Base-by-base conservation (phyloP, 2,329 filamentous ascomycete species). In the Verticillium isaacii region DNA sequence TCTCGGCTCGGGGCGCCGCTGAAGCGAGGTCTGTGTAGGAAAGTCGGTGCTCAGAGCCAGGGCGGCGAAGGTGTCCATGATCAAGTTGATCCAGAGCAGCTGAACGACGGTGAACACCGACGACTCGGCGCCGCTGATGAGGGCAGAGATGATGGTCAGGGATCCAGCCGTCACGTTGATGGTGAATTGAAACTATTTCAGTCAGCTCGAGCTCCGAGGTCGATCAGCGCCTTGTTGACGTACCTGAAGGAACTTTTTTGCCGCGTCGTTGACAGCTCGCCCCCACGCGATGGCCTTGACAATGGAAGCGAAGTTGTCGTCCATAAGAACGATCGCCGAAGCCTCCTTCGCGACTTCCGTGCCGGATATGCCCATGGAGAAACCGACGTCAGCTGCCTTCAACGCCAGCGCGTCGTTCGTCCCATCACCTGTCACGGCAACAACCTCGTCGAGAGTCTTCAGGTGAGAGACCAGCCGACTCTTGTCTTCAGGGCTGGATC, bases 401-500 rank as follows among this genome's bases (percentile, higher is more conserved):
- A 89, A 75, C 61, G 87, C 86, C 25, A 86, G 85, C 1, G 85
- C 86, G 68, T 89, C 87, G 60, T 89, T 89, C 52, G 86, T 88
- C 52, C 86, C 87, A 66, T 89, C 86, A 64, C 86, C 86, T 45
- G 86, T 89, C 1, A 89, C 86, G 41, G 86, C 86, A 32, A 89
- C 87, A 5, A 84, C 88, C 71, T 88, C 85, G 25, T 87, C 87
- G 63, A 89, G 81, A 57, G 85, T 82, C 68, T 88, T 87, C 1
- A 91, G 77, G 50, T 84, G 79, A 67, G 83, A 85, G 36, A 90
- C 88, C 37, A 91, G 79, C 41, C 84, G 82, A 15, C 85, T 78
- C 74, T 91, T 91, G 66, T 91, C 88, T 65, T 90, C 86, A 0
- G 88, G 88, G 54, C 86, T 89, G 0, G 88, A 89, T 58, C 88